Conservation (phyloP, 177 flowering plant genomes). For the Vitis hybrid region DNA sequence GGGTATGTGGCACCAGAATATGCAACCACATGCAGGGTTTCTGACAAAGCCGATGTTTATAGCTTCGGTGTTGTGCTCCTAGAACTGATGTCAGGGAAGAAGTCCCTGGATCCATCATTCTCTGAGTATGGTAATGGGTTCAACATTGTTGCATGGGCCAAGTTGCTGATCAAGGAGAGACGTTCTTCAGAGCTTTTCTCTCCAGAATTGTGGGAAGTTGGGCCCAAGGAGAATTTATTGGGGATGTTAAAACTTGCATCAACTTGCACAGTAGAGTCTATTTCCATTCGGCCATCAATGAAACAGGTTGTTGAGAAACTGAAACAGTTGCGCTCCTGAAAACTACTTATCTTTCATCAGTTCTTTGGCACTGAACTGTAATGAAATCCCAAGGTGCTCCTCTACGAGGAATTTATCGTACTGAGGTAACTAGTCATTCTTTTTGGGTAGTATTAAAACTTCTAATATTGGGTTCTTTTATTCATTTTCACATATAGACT, state of each 20-base stretch:
- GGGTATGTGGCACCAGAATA: constrained; percentile 89
- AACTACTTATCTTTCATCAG: neutral
- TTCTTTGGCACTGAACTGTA: neutral
- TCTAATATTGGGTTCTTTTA: too few species aligned
- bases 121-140: constrained; percentile 72
- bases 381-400: too few species aligned
- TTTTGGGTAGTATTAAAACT: too few species aligned
- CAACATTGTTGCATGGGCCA: constrained; percentile 74
- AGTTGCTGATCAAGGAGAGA: constrained; percentile 52
- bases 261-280: constrained; percentile 63
- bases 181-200: constrained; percentile 55
- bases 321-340: constrained; percentile 40
- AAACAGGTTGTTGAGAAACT: constrained; percentile 58
- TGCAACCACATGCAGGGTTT: constrained; percentile 80
- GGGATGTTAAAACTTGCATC: constrained; percentile 58
- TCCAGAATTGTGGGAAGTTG: constrained; percentile 53
- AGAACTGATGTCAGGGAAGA: constrained; percentile 73
- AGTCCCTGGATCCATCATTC: constrained; percentile 73
- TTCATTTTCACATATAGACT: too few species aligned
- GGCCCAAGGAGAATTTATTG: constrained; percentile 56
- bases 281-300: constrained; percentile 66
- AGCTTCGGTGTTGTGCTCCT: constrained; percentile 76
- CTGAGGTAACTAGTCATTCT: too few species aligned
- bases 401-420: too few species aligned
- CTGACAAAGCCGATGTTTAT: constrained; percentile 82